Evolutionary conservation across 768 basidiomycete species (phyloP).

Genomic region (Tricholoma hemisulphureum): DNA sequence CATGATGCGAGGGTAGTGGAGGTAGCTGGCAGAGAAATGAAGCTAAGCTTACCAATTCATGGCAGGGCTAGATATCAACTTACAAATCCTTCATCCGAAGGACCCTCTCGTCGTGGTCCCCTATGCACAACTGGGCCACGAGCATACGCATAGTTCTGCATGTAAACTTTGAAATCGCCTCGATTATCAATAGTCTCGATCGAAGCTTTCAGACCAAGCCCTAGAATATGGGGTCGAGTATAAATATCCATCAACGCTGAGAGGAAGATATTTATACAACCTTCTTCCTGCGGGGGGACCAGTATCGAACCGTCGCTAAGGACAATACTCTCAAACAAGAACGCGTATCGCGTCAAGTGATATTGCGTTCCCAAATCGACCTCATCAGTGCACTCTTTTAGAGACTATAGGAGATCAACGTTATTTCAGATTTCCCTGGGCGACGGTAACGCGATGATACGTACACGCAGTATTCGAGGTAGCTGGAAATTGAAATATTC

Average conservation of each 20-base stretch:
- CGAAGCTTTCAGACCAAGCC: slow-evolving; percentile 79
- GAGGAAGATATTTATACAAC: slow-evolving; percentile 33
- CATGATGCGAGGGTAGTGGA: slow-evolving; percentile 49
- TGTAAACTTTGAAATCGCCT: slow-evolving; percentile 91
- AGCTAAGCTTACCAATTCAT: slow-evolving; percentile 4
- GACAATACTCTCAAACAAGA: slow-evolving; percentile 87
- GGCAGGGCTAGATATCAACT: slow-evolving; percentile 34
- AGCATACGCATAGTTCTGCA: slow-evolving; percentile 96
- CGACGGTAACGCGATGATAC: slow-evolving; percentile 31
- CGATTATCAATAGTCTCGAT: slow-evolving; percentile 93
- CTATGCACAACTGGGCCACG: slow-evolving; percentile 58
- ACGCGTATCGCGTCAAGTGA: slow-evolving; percentile 92
- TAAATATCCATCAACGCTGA: background rate
- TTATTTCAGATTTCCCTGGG: background rate
- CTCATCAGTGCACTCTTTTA: slow-evolving; percentile 96
- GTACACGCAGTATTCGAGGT: slow-evolving; percentile 86
- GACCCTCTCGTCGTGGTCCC: slow-evolving; percentile 87
- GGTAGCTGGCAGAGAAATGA: slow-evolving; percentile 48
- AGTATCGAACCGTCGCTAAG: slow-evolving; percentile 86
- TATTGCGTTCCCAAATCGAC: slow-evolving; percentile 98
- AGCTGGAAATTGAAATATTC: slow-evolving; percentile 98
- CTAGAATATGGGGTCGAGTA: slow-evolving; percentile 20
- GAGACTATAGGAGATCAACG: slow-evolving; percentile 46
- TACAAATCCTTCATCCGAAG: slow-evolving; percentile 91
- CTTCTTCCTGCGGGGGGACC: slow-evolving; percentile 72